Conservation (phyloP, 1,284 basidiomycete species). For the Testicularia cyperi region DNA sequence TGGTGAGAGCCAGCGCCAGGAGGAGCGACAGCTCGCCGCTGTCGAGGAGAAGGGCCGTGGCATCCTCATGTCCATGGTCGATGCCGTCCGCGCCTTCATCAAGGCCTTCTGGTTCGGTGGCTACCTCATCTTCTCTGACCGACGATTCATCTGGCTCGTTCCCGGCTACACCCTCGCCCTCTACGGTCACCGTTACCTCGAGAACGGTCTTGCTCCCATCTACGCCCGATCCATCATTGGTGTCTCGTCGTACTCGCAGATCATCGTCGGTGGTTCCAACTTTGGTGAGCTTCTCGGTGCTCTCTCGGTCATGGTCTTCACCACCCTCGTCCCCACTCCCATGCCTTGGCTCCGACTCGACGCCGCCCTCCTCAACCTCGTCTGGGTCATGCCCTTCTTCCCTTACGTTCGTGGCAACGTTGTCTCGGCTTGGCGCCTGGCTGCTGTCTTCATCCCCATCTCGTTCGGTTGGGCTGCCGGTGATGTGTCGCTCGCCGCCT, state of each 20-base stretch:
- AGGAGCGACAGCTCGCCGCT: constrained; percentile 19
- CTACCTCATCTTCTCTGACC: constrained; percentile 50
- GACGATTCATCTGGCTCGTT: constrained; percentile 60
- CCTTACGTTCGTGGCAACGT: constrained; percentile 30
- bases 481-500: constrained; percentile 61
- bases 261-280: constrained; percentile 47
- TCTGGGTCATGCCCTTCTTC: constrained; percentile 60
- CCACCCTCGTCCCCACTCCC: constrained; percentile 56
- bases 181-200: constrained; percentile 61
- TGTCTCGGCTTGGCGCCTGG: constrained; percentile 52
- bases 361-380: constrained; percentile 57
- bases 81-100: constrained; percentile 48
- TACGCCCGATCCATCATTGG: constrained; percentile 58
- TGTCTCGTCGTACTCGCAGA: constrained; percentile 59
- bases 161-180: constrained; percentile 59
- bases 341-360: constrained; percentile 60
- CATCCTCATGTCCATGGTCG: constrained; percentile 31
- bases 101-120: constrained; percentile 59
- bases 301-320: constrained; percentile 55
- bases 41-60: constrained; percentile 28
- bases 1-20: constrained; percentile 27
- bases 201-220: constrained; percentile 60
- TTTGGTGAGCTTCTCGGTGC: constrained; percentile 60
- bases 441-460: constrained; percentile 56
- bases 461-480: constrained; percentile 62